phyloP scores from a whole-genome alignment of 192 early-diverging fungal species.

The Coemansia sp. region DNA sequence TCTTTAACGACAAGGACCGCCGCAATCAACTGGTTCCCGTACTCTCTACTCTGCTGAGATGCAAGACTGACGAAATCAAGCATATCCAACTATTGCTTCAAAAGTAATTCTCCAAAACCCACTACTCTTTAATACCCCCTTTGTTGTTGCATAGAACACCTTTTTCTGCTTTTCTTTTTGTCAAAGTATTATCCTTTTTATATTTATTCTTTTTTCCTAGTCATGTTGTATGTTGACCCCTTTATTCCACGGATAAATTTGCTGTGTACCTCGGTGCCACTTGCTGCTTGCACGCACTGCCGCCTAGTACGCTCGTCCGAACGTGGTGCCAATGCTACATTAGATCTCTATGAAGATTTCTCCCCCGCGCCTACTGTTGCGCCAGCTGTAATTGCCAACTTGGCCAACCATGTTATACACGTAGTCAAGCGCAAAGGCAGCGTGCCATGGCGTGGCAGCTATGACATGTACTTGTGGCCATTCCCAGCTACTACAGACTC shows the following conservation, averaged over 20 bases:
- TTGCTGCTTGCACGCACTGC: slow-evolving; percentile 23
- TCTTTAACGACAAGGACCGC: slow-evolving; percentile 57
- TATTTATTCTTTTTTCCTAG: not conserved
- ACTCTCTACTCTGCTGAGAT: slow-evolving; percentile 63
- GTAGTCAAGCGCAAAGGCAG: slow-evolving; percentile 7
- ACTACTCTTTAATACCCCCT: not conserved
- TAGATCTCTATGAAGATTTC: slow-evolving; percentile 23
- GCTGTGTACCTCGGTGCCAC: slow-evolving; percentile 16
- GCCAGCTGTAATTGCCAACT: not conserved
- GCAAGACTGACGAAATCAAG: slow-evolving; percentile 65
- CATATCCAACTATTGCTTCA: slow-evolving; percentile 48
- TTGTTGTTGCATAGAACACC: not conserved
- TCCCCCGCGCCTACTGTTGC: not conserved
- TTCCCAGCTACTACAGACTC: not conserved
- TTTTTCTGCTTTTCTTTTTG: not conserved
- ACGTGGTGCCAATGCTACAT: not conserved
- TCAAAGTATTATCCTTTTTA: not conserved
- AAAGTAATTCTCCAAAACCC: not conserved
- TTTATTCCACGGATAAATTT: not conserved
- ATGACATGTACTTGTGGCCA: slow-evolving; percentile 14
- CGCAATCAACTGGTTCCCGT: slow-evolving; percentile 67
- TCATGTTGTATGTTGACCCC: not conserved
- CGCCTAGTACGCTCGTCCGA: slow-evolving; percentile 17
- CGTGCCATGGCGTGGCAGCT: slow-evolving; percentile 1
- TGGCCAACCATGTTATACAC: slow-evolving; percentile 15